Evolutionary conservation across 148 eudicot species (phyloP).

Genomic region (Simmondsia chinensis): DNA sequence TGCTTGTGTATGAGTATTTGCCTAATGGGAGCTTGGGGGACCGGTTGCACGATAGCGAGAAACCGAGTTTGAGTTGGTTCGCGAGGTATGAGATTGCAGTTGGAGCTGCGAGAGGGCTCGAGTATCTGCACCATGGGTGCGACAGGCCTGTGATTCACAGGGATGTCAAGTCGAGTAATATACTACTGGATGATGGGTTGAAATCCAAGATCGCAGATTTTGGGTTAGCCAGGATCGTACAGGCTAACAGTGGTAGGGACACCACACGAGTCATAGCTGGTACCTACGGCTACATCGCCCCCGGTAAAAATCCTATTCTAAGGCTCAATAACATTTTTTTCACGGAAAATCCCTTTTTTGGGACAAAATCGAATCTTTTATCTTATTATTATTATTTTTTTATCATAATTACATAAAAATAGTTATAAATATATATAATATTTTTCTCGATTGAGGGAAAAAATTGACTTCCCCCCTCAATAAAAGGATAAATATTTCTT

Average conservation of each 20-base stretch:
- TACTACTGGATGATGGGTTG: constrained; percentile 63
- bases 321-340: no score
- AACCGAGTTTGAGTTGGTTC: constrained; percentile 60
- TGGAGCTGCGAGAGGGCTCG: constrained; percentile 81
- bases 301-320: no score
- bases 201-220: constrained; percentile 94
- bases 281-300: constrained; percentile 91
- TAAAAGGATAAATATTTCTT: no score
- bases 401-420: no score
- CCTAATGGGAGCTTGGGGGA: constrained; percentile 94
- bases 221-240: constrained; percentile 83
- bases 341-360: no score
- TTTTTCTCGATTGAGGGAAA: no score
- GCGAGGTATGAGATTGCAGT: constrained; percentile 67
- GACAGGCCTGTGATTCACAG: constrained; percentile 77
- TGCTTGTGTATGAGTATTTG: constrained; percentile 84
- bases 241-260: constrained; percentile 24
- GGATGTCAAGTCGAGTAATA: constrained; percentile 92
- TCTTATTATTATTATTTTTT: no score
- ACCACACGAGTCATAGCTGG: constrained; percentile 73
- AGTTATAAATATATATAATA: no score
- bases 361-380: no score
- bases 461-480: no score
- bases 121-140: constrained; percentile 83
- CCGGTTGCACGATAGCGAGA: constrained; percentile 37